Conservation (phyloP, 2,329 filamentous ascomycete species). For the Aspergillus arachidicola region DNA sequence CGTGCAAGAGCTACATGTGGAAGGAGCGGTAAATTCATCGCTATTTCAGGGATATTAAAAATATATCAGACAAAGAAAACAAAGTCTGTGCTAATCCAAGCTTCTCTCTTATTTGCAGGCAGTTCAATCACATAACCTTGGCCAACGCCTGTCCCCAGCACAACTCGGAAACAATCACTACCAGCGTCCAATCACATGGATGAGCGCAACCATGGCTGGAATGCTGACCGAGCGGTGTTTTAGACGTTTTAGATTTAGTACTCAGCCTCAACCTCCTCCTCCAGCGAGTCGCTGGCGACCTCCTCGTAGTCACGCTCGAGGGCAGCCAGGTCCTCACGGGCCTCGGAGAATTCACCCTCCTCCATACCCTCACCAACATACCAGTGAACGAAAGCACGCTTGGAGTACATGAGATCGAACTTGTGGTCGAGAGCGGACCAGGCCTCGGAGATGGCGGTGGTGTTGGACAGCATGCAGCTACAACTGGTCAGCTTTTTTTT, state of each 20-base stretch:
- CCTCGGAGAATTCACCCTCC: conserved; percentile 99
- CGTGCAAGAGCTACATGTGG: conserved; percentile 19
- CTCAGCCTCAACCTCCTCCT: conserved; percentile 85
- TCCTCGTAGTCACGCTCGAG: conserved; percentile 99
- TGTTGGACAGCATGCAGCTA: conserved; percentile 92
- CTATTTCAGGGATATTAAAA: conserved; percentile 45
- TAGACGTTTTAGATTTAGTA: conserved; percentile 62
- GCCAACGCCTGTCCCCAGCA: conserved; percentile 28
- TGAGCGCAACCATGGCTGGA: conserved; percentile 19
- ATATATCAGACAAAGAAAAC: conserved; percentile 43
- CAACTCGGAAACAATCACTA: conserved; percentile 23
- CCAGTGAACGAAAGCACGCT: conserved; percentile 99
- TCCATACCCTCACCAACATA: conserved; percentile 99
- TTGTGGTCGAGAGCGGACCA: conserved; percentile 96
- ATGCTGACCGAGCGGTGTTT: neutral
- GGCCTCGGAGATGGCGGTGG: conserved; percentile 95
- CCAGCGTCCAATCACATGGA: conserved; percentile 16
- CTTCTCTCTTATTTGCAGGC: conserved; percentile 42
- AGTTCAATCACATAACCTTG: conserved; percentile 27
- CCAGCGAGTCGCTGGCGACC: conserved; percentile 91
- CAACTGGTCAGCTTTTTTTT: conserved; percentile 27
- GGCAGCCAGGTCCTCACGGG: conserved; percentile 95
- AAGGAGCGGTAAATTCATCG: conserved; percentile 42
- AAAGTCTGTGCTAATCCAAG: conserved; percentile 40
- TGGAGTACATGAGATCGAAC: conserved; percentile 99